Conservation (phyloP, 2,329 filamentous ascomycete species). For the Amauroascus niger region DNA sequence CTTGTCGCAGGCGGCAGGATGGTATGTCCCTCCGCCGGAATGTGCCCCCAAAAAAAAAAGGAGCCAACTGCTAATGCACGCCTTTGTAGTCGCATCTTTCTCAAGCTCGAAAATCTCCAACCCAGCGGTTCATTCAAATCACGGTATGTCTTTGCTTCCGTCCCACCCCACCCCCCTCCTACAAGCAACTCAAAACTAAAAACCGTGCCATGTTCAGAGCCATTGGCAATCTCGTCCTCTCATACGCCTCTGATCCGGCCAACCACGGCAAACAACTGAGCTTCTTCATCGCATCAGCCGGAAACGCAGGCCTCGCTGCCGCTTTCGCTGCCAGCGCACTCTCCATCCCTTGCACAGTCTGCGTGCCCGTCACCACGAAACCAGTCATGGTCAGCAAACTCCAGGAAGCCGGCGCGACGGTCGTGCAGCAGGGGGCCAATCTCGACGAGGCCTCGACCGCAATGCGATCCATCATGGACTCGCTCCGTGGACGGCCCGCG, state of each 20-base stretch:
- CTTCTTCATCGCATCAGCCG: slow-evolving; percentile 73
- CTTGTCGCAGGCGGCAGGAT: slow-evolving; percentile 61
- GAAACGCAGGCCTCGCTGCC: slow-evolving; percentile 76
- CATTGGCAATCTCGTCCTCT: slow-evolving; percentile 61
- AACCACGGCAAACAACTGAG: slow-evolving; percentile 43
- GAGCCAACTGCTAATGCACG: slow-evolving; percentile 18
- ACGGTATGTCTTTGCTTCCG: slow-evolving; percentile 28
- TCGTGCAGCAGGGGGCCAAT: slow-evolving; percentile 57
- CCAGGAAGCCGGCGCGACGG: slow-evolving; percentile 55
- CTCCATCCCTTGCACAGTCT: slow-evolving; percentile 59
- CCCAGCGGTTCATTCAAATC: slow-evolving; percentile 83
- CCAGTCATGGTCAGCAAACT: slow-evolving; percentile 64
- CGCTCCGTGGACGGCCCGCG: background rate
- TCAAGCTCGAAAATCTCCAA: slow-evolving; percentile 79
- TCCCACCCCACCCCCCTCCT: too few species aligned
- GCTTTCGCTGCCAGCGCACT: slow-evolving; percentile 61
- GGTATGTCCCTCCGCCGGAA: slow-evolving; percentile 41
- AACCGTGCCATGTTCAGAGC: slow-evolving; percentile 41
- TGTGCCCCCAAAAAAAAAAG: background rate
- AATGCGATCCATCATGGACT: slow-evolving; percentile 32
- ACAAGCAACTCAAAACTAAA: too few species aligned
- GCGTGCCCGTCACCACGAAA: slow-evolving; percentile 58
- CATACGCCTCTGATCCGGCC: slow-evolving; percentile 36
- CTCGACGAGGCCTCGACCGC: slow-evolving; percentile 60
- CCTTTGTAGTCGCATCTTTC: slow-evolving; percentile 58